Conservation (phyloP, 257 asterid genomes). For the Mentha longifolia region DNA sequence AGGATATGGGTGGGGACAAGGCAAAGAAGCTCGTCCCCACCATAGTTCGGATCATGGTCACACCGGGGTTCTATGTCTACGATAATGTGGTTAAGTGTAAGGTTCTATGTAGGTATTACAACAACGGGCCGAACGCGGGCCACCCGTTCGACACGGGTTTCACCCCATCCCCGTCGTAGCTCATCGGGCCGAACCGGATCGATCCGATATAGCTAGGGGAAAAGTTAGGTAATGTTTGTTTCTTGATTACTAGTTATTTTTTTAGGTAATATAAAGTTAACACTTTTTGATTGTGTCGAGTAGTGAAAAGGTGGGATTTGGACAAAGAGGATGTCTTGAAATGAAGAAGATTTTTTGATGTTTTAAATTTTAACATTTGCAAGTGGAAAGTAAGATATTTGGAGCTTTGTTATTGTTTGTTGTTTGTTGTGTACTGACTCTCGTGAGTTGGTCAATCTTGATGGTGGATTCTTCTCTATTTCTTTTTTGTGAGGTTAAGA, state of each 20-base stretch:
- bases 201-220: background rate
- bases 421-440: constrained; percentile 33
- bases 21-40: constrained; percentile 66
- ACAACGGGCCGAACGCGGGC: constrained; percentile 31
- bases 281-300: constrained; percentile 18
- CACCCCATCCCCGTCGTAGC: constrained; percentile 60
- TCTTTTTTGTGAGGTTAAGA: constrained; percentile 35
- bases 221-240: constrained; percentile 3
- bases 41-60: constrained; percentile 83
- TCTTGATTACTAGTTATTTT: background rate
- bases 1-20: constrained; percentile 86
- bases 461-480: constrained; percentile 33
- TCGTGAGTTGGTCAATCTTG: constrained; percentile 42
- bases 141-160: constrained; percentile 47
- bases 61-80: constrained; percentile 92
- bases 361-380: constrained; percentile 23
- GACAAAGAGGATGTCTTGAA: constrained; percentile 31
- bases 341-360: constrained; percentile 39
- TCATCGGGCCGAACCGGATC: background rate
- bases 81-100: constrained; percentile 96
- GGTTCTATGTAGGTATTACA: constrained; percentile 83
- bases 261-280: background rate
- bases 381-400: constrained; percentile 35
- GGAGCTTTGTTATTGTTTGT: constrained; percentile 33
- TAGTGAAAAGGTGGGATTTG: constrained; percentile 23